Evolutionary conservation across 306 rosid genomes (phyloP), one percentile per base, ranked within the genome.

Genomic region (Vachellia pachyceras): DNA sequence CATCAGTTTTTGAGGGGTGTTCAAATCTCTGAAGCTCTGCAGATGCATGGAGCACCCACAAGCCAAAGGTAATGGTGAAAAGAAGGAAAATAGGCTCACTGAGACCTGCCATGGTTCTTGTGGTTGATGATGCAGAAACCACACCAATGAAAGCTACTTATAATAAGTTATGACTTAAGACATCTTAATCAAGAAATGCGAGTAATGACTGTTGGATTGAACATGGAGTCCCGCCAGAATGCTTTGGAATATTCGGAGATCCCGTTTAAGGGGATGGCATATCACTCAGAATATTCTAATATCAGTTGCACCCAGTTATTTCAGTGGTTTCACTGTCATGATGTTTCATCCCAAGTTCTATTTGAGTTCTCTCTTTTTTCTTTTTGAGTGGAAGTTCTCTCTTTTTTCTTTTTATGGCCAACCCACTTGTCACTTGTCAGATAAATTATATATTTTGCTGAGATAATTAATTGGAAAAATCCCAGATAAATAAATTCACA

Each of bases 21-120:
- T 47, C 10, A 71, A 86, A 86, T 55, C 80, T 89, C 67, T 84
- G 82, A 7, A 86, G 82, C 75, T 86, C 86, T 44, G 87, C 87
- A 65, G 82, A 82, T 74, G 83, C 83, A 66, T 23, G 11, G 55
- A 82, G 71, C 78, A 82, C 2, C 33, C 73, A 81, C 6, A 86
- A 72, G 41, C 71, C 82, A 79, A 80, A 68, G 72, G 50, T 73
- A 60, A 84, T 23, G 55, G 70, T 50, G 29, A 77, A 75, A 35
- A 85, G 65, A 80, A 83, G 42, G 35, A 7, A 70, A 45, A 25
- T 6, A 58, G 74, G 37, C 80, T 70, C 74, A 44, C 7, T 35
- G 46, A 54, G 49, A 78, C 60, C 17, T 64, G 55, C 71, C 85
- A 85, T 83, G 12, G 39, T 35, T 77, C 50, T 79, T 42, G 65